Conservation (phyloP, 805 yeast species). For the Zygotorulaspora florentina region DNA sequence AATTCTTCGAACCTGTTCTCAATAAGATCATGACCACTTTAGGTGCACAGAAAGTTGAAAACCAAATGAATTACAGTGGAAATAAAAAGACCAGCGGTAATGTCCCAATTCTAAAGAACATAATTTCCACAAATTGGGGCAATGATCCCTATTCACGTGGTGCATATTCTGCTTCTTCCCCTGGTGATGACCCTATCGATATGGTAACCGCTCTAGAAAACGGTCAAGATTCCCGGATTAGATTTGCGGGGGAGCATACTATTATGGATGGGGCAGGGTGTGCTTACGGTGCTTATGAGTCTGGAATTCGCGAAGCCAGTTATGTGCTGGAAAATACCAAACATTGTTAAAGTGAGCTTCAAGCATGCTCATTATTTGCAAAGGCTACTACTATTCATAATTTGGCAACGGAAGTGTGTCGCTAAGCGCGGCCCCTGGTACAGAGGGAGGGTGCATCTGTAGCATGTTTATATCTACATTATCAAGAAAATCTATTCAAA, state of each 20-base stretch:
- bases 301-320: conserved; percentile 60
- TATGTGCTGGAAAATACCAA: conserved; percentile 28
- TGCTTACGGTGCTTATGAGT: conserved; percentile 84
- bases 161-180: conserved; percentile 68
- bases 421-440: no score
- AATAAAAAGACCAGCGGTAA: background rate
- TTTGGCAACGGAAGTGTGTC: no score
- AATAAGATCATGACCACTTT: conserved; percentile 23
- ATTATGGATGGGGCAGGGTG: conserved; percentile 85
- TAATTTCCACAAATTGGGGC: conserved; percentile 70
- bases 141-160: conserved; percentile 74
- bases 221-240: conserved; percentile 49
- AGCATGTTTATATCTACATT: no score
- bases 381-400: no score
- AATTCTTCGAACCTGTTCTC: conserved; percentile 49
- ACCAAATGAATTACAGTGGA: conserved; percentile 9
- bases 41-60: conserved; percentile 13
- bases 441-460: no score
- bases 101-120: conserved; percentile 39
- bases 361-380: no score
- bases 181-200: conserved; percentile 67
- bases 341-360: background rate
- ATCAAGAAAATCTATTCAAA: no score
- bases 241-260: conserved; percentile 93
- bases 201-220: conserved; percentile 56